Base-by-base conservation (phyloP, 2,329 filamentous ascomycete species). In the Allantophomopsis lycopodina region DNA sequence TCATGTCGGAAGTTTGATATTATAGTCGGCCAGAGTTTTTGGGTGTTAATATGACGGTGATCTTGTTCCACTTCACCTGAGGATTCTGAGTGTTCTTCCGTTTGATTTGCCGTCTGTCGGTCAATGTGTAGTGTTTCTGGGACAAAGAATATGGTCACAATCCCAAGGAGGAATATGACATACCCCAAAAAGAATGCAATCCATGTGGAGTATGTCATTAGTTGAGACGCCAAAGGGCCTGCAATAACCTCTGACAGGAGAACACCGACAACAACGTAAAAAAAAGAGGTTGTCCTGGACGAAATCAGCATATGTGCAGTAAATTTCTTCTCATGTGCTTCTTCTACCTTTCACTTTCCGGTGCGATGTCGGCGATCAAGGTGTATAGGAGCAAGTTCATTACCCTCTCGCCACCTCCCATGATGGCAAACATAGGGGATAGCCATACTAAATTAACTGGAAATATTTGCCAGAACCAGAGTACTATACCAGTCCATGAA, bases 351-450 rank as follows among this genome's bases (percentile, higher is more conserved):
- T 55, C 51, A 6, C 52, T 54, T 28, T 61, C 58, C 1, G 56
- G 52, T 0, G 59, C 53, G 12, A 63, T 47, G 43, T 64, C 61
- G 12, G 54, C 55, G 5, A 54, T 49, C 33, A 63, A 59, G 17
- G 59, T 57, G 31, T 50, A 55, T 15, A 63, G 44, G 4, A 52
- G 48, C 21, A 58, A 57, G 1, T 40, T 23, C 2, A 55, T 37
- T 5, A 59, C 56, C 4, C 55, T 49, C 36, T 56, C 52, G 2
- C 60, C 61, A 7, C 60, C 61, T 3, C 61, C 61, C 14, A 58
- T 43, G 5, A 62, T 38, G 13, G 35, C 34, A 15, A 54, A 49
- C 2, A 58, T 35, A 2, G 60, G 54, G 1, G 50, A 47, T 4
- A 61, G 32, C 54, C 58, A 62, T 14, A 62, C 38, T 2, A 60